Base-by-base conservation (phyloP, 2,329 filamentous ascomycete genomes). In the Dothistroma pini region DNA sequence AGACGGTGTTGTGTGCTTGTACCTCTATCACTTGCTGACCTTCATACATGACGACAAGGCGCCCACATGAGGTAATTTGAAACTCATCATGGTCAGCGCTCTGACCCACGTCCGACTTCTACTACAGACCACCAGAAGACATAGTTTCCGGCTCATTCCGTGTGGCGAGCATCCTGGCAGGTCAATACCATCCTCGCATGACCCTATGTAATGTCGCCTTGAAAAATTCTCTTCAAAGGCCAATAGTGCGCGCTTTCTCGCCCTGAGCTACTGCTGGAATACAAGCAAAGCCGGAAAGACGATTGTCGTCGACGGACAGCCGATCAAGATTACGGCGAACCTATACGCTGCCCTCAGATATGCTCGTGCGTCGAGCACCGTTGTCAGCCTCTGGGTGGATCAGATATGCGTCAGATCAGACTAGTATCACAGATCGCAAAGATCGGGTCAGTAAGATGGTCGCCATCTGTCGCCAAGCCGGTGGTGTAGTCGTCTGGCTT, bases 371-470 rank as follows among this genome's bases (percentile, higher is more conserved):
- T 35, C 60, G 3, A 57, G 59, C 22, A 57, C 58, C 8, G 35
- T 31, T 21, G 62, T 64, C 25, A 57, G 57, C 32, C 35, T 66
- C 10, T 66, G 64, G 64, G 61, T 66, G 9, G 63, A 66, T 35
- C 62, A 66, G 44, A 58, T 66, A 54, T 66, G 64, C 35, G 58
- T 66, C n/a, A 12, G 64, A 66, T 29, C 62, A 66, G 55, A 55
- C n/a, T 3, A 61, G 61, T 22, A 59, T 63, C 47, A 64, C 64
- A 34, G 57, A 59, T 31, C 58, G 58, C 55, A 66, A 66, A 34
- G 61, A 63, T 41, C 61, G 61, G 48, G 62, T 63, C 9, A 47
- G 60, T 49, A 66, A 61, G 48, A 66, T 66, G 64, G 64, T 62
- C 16, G 57, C 58, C 14, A 64, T 64, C 34, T 66, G 59, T 31